Percentiles rank a stretch among this genome's conserved stretches.
Evolutionary conservation across 2,329 filamentous ascomycete species (phyloP).

Genomic region (Pseudocercospora crystallina): DNA sequence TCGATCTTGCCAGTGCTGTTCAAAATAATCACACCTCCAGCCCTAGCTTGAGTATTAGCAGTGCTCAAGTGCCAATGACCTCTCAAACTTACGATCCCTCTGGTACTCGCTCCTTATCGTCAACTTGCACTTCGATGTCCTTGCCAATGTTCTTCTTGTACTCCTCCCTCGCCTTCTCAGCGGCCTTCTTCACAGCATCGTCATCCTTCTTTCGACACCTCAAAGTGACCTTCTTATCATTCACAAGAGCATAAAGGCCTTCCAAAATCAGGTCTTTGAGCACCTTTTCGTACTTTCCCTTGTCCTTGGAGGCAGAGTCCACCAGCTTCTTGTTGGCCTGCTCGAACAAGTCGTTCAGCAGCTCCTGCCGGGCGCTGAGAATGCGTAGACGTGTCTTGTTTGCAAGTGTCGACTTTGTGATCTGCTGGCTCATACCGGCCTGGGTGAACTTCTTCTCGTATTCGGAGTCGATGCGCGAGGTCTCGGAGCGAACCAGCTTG

Average conservation of each 20-base stretch:
- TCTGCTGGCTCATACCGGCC: slow-evolving; percentile 97
- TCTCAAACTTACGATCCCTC: slow-evolving; percentile 72
- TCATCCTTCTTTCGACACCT: slow-evolving; percentile 78
- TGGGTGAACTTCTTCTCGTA: slow-evolving; percentile 99
- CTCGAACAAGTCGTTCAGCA: slow-evolving; percentile 89
- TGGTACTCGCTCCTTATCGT: slow-evolving; percentile 76
- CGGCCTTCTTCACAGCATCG: slow-evolving; percentile 72
- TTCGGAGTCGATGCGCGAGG: slow-evolving; percentile 80
- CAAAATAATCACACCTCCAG: slow-evolving; percentile 78
- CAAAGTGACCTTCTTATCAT: slow-evolving; percentile 74
- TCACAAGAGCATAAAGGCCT: slow-evolving; percentile 76
- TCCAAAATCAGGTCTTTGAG: slow-evolving; percentile 83
- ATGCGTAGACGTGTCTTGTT: slow-evolving; percentile 95
- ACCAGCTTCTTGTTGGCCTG: slow-evolving; percentile 70
- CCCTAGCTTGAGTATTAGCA: slow-evolving; percentile 52
- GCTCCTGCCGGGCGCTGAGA: slow-evolving; percentile 80
- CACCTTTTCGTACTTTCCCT: slow-evolving; percentile 70
- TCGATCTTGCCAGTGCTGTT: slow-evolving; percentile 91
- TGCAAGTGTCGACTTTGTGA: slow-evolving; percentile 90
- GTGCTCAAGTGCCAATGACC: background rate
- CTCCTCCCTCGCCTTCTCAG: slow-evolving; percentile 72
- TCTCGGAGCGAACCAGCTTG: slow-evolving; percentile 96
- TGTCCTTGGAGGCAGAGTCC: slow-evolving; percentile 59
- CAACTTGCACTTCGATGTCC: slow-evolving; percentile 68
- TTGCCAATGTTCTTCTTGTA: slow-evolving; percentile 74